Conservation (phyloP, 2,329 filamentous ascomycete genomes). For the Aulographum hederae region DNA sequence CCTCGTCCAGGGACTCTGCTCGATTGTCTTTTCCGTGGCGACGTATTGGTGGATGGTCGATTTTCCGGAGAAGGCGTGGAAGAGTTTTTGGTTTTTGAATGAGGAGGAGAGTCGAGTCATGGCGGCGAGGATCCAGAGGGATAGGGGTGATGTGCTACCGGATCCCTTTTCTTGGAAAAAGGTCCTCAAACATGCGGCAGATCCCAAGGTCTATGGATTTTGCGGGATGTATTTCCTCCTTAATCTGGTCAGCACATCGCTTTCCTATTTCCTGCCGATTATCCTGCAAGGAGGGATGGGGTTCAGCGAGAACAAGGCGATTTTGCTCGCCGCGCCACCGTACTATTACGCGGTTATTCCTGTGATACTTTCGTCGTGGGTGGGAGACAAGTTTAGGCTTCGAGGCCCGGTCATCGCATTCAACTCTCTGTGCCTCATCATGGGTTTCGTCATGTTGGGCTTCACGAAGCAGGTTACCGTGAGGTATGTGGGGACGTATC, state of each 20-base stretch:
- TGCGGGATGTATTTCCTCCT: conserved; percentile 46
- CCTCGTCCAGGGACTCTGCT: conserved; percentile 35
- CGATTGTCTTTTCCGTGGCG: conserved; percentile 47
- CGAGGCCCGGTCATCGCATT: conserved; percentile 8
- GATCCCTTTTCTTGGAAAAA: conserved; percentile 38
- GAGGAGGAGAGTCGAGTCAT: conserved; percentile 37
- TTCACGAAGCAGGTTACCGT: conserved; percentile 5
- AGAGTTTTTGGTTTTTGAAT: conserved; percentile 39
- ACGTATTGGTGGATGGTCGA: conserved; percentile 57
- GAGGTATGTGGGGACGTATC: conserved; percentile 7
- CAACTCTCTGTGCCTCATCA: conserved; percentile 5
- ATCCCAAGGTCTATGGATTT: conserved; percentile 47
- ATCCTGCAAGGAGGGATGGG: conserved; percentile 38
- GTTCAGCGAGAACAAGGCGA: conserved; percentile 29
- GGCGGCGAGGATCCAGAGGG: conserved; percentile 37
- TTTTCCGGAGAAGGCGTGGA: conserved; percentile 43
- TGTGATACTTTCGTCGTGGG: conserved; percentile 6
- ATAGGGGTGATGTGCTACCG: conserved; percentile 39
- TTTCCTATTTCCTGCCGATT: conserved; percentile 48
- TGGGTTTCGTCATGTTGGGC: conserved; percentile 7
- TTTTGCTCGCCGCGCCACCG: conserved; percentile 4
- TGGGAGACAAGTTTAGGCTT: conserved; percentile 7
- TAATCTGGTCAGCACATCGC: conserved; percentile 45
- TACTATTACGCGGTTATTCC: conserved; percentile 4
- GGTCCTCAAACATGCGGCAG: conserved; percentile 36